A percentile compares a stretch with the other conserved stretches of the same genome.
These are phyloP conservation scores for Actinomortierella ambigua DNA, from an alignment of 371 early-diverging fungal species.

Conservation along the genomic window DNA sequence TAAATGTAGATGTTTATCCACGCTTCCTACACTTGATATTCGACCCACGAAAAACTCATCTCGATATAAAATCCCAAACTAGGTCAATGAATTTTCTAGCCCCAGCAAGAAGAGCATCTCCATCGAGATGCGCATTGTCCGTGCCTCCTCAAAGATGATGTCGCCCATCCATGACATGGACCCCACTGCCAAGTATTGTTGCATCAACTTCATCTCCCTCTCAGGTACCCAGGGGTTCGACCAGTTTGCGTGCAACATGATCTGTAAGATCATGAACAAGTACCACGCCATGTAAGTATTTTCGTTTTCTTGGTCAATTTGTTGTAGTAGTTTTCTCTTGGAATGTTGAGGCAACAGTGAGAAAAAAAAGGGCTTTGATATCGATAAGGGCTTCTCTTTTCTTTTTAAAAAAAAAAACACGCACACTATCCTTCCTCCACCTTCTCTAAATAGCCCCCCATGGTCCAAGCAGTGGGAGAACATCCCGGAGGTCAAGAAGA, in stretches of 20 bases:
- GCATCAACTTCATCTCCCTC: conserved; percentile 22
- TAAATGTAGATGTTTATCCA: not conserved
- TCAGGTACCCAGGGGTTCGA: conserved; percentile 21
- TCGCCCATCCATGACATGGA: conserved; percentile 29
- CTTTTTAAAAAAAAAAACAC: not conserved
- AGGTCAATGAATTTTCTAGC: conserved; percentile 15
- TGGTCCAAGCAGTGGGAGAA: too few relatives aligned
- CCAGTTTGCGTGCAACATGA: conserved; percentile 5
- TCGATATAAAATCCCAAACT: conserved; percentile 11
- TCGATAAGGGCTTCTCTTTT: not conserved
- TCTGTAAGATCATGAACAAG: conserved; percentile 13
- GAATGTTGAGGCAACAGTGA: too few relatives aligned
- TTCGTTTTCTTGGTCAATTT: not conserved
- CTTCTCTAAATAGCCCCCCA: too few relatives aligned
- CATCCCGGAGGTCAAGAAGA: too few relatives aligned
- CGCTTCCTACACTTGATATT: too few relatives aligned
- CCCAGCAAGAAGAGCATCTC: conserved; percentile 14
- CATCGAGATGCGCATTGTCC: conserved; percentile 24
- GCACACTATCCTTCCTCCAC: not conserved
- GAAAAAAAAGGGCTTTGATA: conserved; percentile 1
- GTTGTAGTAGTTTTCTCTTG: not conserved
- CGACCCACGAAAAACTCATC: too few relatives aligned
- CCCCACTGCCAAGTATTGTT: conserved; percentile 19
- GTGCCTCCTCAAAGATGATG: conserved; percentile 22
- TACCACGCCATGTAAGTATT: conserved; percentile 23